Evolutionary conservation across 257 asterid genomes (phyloP), one percentile per base, ranked within the genome.

Genomic region (Fraxinus pennsylvanica): DNA sequence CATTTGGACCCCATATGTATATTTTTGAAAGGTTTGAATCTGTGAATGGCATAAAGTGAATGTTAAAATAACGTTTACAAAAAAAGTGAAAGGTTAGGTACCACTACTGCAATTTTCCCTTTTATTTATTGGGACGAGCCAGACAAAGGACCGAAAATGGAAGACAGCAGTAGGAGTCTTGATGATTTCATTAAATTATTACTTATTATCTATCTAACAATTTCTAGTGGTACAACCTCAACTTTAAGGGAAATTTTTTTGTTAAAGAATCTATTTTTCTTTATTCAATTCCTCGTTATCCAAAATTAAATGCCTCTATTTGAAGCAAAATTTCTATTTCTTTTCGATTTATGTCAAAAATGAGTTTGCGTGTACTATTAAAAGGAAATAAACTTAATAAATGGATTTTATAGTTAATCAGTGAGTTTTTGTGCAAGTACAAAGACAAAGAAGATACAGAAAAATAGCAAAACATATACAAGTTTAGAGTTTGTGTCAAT

Each of bases 81-180:
- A 32, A 32, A 1, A 32, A 3, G 5, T 32, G 5, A 32, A 32
- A 32, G 0, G 5, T 32, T 32, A 32, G 35, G 35, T 3, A 32
- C 33, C 4, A 2, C 4, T 2, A 30, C 4, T 30, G 4, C 33
- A 30, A 30, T 30, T 30, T 30, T 30, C 33, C 33, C 33, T 30
- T 30, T 30, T 30, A 6, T 38, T 38, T 7, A 38, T 6, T 38
- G 43, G 21, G 83, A 77, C 79, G 78, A 77, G 74, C 54, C 43
- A 73, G 79, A 81, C 84, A 77, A 77, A 38, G 54, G 68, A 68
- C 69, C 76, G 81, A 66, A 41, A 77, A 76, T 81, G 84, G 73
- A 81, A 78, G 35, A 61, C 68, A 22, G 35, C 3, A 63, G 69
- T 81, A 47, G 69, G 81, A 36, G 77, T 67, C 75, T 50, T 65